Evolutionary conservation across 2,329 filamentous ascomycete genomes (phyloP).

Genomic region (Colletotrichum magnum): DNA sequence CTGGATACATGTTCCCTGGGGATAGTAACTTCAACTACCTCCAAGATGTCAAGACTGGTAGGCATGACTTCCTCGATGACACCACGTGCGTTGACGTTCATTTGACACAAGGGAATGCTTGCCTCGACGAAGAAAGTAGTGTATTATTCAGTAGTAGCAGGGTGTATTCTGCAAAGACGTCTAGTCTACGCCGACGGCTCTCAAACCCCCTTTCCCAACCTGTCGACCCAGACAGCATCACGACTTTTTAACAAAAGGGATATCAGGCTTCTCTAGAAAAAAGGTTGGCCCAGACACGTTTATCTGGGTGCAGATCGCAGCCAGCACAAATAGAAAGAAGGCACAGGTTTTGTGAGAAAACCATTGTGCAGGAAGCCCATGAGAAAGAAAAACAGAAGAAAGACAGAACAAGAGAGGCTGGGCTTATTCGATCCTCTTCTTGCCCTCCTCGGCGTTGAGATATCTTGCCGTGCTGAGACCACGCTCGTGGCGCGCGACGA

Average conservation of each 20-base stretch:
- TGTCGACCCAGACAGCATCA: neutral
- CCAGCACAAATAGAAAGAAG: slow-evolving; percentile 2
- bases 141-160: slow-evolving; percentile 26
- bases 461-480: slow-evolving; percentile 87
- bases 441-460: slow-evolving; percentile 92
- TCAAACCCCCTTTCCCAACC: slow-evolving; percentile 11
- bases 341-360: neutral
- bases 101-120: too few relatives aligned
- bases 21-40: too few relatives aligned
- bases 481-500: slow-evolving; percentile 82
- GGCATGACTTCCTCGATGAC: too few relatives aligned
- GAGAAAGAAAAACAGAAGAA: neutral
- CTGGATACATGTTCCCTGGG: too few relatives aligned
- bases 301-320: neutral
- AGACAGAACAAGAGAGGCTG: too few relatives aligned
- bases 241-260: slow-evolving; percentile 14
- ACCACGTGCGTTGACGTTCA: too few relatives aligned
- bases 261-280: neutral
- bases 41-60: too few relatives aligned
- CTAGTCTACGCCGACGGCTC: slow-evolving; percentile 19
- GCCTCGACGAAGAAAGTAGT: neutral
- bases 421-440: slow-evolving; percentile 92
- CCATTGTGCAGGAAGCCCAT: too few relatives aligned
- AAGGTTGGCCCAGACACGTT: neutral
- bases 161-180: slow-evolving; percentile 17